phyloP scores from a whole-genome alignment of 441 rosid species.

The Rhodomyrtus psidioides region DNA sequence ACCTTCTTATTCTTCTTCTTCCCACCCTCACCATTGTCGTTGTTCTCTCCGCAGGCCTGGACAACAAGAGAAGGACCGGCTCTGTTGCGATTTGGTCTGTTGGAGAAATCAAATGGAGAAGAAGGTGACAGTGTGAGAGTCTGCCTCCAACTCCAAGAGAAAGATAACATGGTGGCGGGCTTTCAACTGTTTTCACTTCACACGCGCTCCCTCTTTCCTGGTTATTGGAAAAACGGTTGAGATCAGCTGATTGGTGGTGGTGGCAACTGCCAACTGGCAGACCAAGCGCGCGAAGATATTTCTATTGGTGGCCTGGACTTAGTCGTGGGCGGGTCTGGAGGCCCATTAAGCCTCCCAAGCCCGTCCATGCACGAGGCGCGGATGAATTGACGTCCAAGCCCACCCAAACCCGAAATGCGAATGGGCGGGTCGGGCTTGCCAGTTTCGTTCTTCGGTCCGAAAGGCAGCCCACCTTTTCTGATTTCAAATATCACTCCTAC shows the following conservation, averaged over 20 bases:
- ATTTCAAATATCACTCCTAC: not conserved
- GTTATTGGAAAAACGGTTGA: not conserved
- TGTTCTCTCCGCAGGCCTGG: conserved; percentile 1
- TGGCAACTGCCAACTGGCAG: not conserved
- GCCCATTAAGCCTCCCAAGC: not conserved
- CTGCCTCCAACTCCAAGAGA: not conserved
- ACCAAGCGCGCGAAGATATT: not conserved
- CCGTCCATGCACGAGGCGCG: too few species aligned
- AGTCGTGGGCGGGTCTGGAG: not conserved
- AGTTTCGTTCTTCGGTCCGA: not conserved
- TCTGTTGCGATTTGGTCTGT: not conserved
- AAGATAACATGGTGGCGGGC: not conserved
- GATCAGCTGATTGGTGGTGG: not conserved
- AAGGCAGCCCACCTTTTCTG: not conserved
- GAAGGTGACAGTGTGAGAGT: not conserved
- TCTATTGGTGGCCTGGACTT: not conserved
- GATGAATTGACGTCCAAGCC: not conserved
- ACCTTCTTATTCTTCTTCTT: conserved; percentile 23
- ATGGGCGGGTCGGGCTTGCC: not conserved
- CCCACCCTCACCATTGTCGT: not conserved
- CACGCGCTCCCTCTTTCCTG: not conserved
- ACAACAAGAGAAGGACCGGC: not conserved
- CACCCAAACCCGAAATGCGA: not conserved
- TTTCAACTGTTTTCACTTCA: not conserved
- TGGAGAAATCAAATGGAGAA: not conserved